Conservation (phyloP, 768 basidiomycete species). For the Russula griseocarnosa region DNA sequence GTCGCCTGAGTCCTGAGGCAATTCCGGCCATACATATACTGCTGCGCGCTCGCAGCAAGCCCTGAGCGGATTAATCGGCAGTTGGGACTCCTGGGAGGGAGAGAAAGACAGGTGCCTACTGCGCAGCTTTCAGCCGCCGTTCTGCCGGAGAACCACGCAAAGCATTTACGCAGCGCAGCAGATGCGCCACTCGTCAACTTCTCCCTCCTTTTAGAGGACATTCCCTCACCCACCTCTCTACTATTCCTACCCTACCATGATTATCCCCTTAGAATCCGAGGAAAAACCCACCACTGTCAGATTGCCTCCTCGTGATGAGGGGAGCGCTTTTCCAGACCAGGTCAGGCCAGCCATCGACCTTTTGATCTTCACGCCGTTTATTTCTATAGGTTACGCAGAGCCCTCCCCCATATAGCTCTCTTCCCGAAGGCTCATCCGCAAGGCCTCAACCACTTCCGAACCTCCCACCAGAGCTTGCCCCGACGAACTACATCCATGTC, state of each 20-base stretch:
- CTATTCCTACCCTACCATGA: constrained; percentile 8
- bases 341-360: neutral
- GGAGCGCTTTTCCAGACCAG: neutral
- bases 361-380: neutral
- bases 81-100: too few relatives aligned
- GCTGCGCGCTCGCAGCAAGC: too few relatives aligned
- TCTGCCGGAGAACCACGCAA: neutral
- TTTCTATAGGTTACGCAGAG: neutral
- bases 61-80: too few relatives aligned
- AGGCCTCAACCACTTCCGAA: neutral
- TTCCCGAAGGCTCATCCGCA: neutral
- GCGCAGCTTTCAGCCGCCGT: neutral
- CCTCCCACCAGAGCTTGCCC: constrained; percentile 6
- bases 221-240: neutral
- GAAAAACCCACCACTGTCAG: neutral
- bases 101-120: neutral
- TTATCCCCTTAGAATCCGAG: constrained; percentile 3
- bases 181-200: neutral
- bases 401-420: constrained; percentile 22
- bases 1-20: too few relatives aligned
- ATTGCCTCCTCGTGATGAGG: neutral
- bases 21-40: too few relatives aligned
- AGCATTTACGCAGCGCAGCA: neutral
- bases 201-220: neutral
- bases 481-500: constrained; percentile 17